A percentile compares a stretch with the other conserved stretches of the same genome.
Evolutionary conservation across 179 eudicot species (phyloP).

Genomic region (Beta macrorhiza): DNA sequence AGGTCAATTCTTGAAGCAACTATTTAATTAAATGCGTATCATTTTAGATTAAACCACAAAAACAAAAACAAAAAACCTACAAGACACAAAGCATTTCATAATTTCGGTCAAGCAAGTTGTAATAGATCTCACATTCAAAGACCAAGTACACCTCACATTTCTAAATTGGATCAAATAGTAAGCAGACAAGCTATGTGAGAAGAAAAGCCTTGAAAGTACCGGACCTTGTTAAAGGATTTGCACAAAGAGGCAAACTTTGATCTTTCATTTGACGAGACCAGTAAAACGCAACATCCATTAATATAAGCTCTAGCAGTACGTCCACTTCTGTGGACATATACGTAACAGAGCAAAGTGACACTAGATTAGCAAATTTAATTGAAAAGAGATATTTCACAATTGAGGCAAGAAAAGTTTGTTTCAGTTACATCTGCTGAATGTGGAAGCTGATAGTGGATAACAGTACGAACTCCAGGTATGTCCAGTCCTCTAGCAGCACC

Average conservation of each 20-base stretch:
- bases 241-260: slow-evolving; percentile 60
- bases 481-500: slow-evolving; percentile 96
- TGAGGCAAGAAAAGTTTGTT: not conserved
- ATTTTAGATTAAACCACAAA: not conserved
- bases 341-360: slow-evolving; percentile 40
- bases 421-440: slow-evolving; percentile 80
- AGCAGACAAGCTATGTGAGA: not conserved
- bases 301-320: slow-evolving; percentile 88
- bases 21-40: not conserved
- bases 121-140: not conserved
- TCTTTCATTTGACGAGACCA: slow-evolving; percentile 78
- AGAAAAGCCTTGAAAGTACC: not conserved
- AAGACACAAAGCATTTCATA: not conserved
- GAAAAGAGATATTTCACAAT: not conserved
- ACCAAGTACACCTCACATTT: not conserved
- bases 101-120: not conserved
- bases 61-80: not conserved
- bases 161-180: not conserved
- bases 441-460: slow-evolving; percentile 96
- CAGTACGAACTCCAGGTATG: slow-evolving; percentile 87
- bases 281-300: slow-evolving; percentile 87
- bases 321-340: slow-evolving; percentile 96
- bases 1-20: not conserved
- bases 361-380: not conserved
- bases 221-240: slow-evolving; percentile 84